These are phyloP conservation scores for Kregervanrija fluxuum DNA, from an alignment of 805 yeast species.

Conservation along the genomic window DNA sequence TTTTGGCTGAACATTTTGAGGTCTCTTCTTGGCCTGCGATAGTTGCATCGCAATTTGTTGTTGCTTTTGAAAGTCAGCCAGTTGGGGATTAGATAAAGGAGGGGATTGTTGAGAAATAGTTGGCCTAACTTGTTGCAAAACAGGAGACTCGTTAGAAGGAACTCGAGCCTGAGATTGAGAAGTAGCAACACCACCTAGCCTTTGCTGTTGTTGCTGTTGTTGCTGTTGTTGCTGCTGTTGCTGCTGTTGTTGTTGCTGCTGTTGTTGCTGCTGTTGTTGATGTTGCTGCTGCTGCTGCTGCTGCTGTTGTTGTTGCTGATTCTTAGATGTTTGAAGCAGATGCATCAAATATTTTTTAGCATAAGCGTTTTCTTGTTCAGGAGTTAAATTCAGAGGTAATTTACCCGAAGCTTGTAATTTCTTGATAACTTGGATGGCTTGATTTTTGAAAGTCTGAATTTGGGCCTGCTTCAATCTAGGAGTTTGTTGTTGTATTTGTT, in stretches of 20 bases:
- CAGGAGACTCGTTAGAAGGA: not conserved
- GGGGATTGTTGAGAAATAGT: conserved; percentile 8
- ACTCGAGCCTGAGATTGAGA: not conserved
- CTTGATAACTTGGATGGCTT: conserved; percentile 29
- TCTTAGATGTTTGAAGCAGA: conserved; percentile 18
- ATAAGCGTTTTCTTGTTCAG: conserved; percentile 29
- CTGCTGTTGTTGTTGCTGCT: conserved; percentile 10
- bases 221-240: conserved; percentile 8
- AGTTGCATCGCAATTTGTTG: conserved; percentile 7
- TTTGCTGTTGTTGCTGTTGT: conserved; percentile 7
- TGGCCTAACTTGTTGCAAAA: conserved; percentile 11
- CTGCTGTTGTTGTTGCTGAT: conserved; percentile 5
- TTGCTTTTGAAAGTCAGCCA: conserved; percentile 3
- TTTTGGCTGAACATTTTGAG: no score
- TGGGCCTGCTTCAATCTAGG: conserved; percentile 8
- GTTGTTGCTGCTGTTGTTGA: conserved; percentile 8
- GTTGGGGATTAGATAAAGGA: conserved; percentile 2
- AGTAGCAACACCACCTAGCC: not conserved
- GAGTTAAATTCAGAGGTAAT: conserved; percentile 24
- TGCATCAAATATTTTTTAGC: conserved; percentile 28
- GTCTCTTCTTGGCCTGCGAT: not conserved
- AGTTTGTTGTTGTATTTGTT: conserved; percentile 1
- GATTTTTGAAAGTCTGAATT: conserved; percentile 25
- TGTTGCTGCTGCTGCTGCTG: conserved; percentile 14
- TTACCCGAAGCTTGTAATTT: conserved; percentile 29